A percentile compares a stretch with the other conserved stretches of the same genome.
Conservation (phyloP, 2,329 filamentous ascomycete species). For the Ustilaginoidea virens region DNA sequence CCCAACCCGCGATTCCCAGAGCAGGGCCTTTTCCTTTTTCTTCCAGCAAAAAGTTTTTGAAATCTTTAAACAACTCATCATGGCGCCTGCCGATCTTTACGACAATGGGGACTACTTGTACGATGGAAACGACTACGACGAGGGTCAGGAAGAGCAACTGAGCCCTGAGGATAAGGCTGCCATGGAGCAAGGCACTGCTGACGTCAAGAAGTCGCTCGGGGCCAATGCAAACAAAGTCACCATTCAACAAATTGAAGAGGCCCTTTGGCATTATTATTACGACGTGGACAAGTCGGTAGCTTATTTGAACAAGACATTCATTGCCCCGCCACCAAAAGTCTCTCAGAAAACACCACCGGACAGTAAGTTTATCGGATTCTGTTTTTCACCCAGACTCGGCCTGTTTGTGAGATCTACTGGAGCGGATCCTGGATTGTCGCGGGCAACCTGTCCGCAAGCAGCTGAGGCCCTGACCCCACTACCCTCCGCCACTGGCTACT, state of each 20-base stretch:
- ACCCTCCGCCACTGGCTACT: neutral
- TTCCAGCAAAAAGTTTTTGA: too few species aligned
- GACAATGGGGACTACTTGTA: conserved; percentile 31
- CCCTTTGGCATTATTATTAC: conserved; percentile 92
- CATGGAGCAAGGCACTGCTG: conserved; percentile 49
- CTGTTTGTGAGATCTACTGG: conserved; percentile 14
- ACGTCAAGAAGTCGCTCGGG: conserved; percentile 53
- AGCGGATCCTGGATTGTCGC: conserved; percentile 15
- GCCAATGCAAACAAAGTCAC: conserved; percentile 39
- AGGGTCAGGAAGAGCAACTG: conserved; percentile 28
- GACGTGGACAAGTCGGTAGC: conserved; percentile 73
- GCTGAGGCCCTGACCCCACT: neutral
- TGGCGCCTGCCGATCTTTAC: conserved; percentile 21
- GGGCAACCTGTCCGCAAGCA: conserved; percentile 3
- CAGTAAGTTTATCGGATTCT: conserved; percentile 23
- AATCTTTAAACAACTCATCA: conserved; percentile 1
- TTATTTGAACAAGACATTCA: conserved; percentile 57
- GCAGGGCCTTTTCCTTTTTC: too few species aligned
- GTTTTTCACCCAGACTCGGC: conserved; percentile 14
- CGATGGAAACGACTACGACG: conserved; percentile 32
- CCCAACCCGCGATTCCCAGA: too few species aligned
- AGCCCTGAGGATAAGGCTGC: conserved; percentile 30
- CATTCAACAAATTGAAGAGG: conserved; percentile 62
- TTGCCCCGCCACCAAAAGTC: conserved; percentile 20
- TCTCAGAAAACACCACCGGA: conserved; percentile 25